A percentile compares a stretch with the other conserved stretches of the same genome.
phyloP scores from a whole-genome alignment of 2,329 filamentous ascomycete genomes.

The Alternaria sp. region DNA sequence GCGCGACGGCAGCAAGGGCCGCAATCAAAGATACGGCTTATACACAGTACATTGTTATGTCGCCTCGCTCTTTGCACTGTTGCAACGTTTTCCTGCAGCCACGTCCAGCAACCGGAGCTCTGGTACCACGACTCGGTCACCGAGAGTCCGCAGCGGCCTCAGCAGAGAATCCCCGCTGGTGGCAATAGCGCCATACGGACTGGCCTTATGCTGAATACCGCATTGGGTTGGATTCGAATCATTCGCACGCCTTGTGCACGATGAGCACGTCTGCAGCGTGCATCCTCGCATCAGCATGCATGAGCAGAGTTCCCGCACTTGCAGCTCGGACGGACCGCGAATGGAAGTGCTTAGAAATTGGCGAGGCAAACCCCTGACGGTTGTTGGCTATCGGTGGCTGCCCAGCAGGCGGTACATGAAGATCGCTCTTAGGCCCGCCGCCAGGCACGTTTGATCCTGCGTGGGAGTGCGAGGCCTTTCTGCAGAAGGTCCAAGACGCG shows the following conservation, averaged over 20 bases:
- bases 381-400: slow-evolving; percentile 8
- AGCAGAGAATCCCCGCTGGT: slow-evolving; percentile 22
- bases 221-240: slow-evolving; percentile 35
- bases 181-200: slow-evolving; percentile 29
- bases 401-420: slow-evolving; percentile 14
- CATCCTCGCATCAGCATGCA: slow-evolving; percentile 34
- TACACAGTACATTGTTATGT: slow-evolving; percentile 4
- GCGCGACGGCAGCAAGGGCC: slow-evolving; percentile 10
- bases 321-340: slow-evolving; percentile 26
- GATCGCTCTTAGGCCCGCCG: slow-evolving; percentile 16
- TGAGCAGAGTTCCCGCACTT: slow-evolving; percentile 33
- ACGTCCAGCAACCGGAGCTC: slow-evolving; percentile 11
- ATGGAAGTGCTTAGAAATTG: slow-evolving; percentile 20
- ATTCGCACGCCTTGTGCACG: slow-evolving; percentile 36
- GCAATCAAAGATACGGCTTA: slow-evolving; percentile 13
- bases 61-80: neutral
- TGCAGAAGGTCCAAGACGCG: neutral
- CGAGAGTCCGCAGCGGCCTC: slow-evolving; percentile 13
- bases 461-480: neutral
- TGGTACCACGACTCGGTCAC: slow-evolving; percentile 35
- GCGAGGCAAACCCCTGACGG: slow-evolving; percentile 21
- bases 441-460: slow-evolving; percentile 11
- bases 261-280: slow-evolving; percentile 32
- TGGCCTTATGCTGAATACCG: slow-evolving; percentile 25
- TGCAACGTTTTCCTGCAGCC: slow-evolving; percentile 7